Conservation (phyloP, 306 rosid species). For the Begonia peltatifolia region DNA sequence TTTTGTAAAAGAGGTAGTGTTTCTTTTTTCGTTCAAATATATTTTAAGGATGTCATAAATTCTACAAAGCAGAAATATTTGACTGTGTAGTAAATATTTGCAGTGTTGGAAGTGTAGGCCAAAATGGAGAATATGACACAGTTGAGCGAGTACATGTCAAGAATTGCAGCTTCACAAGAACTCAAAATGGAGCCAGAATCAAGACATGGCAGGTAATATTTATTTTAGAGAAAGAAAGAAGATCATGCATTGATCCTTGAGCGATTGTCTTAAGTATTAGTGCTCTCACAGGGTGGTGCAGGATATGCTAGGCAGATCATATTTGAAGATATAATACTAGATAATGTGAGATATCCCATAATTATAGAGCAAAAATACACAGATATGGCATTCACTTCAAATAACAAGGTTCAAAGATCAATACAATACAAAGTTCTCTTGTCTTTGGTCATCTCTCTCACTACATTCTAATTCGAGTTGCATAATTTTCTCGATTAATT, state of each 20-base stretch:
- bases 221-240: too few species aligned
- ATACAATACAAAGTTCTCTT: neutral
- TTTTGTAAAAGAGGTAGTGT: neutral
- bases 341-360: conserved; percentile 14
- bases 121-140: conserved; percentile 18
- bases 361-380: conserved; percentile 25
- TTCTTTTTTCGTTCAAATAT: neutral
- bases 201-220: conserved; percentile 43
- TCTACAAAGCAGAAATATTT: neutral
- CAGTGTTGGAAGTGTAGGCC: conserved; percentile 59
- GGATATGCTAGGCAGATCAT: conserved; percentile 38
- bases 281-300: conserved; percentile 21
- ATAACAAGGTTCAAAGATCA: neutral
- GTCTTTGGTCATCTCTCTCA: neutral
- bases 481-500: neutral
- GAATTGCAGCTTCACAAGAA: conserved; percentile 29
- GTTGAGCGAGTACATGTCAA: conserved; percentile 40
- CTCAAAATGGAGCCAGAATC: conserved; percentile 49
- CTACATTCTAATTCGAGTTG: neutral
- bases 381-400: neutral
- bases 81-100: neutral
- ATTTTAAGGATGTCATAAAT: too few species aligned
- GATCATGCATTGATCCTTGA: neutral
- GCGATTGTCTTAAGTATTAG: neutral
- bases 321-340: conserved; percentile 21